Conservation (phyloP, 2,329 filamentous ascomycete species). For the Aspergillus niger region DNA sequence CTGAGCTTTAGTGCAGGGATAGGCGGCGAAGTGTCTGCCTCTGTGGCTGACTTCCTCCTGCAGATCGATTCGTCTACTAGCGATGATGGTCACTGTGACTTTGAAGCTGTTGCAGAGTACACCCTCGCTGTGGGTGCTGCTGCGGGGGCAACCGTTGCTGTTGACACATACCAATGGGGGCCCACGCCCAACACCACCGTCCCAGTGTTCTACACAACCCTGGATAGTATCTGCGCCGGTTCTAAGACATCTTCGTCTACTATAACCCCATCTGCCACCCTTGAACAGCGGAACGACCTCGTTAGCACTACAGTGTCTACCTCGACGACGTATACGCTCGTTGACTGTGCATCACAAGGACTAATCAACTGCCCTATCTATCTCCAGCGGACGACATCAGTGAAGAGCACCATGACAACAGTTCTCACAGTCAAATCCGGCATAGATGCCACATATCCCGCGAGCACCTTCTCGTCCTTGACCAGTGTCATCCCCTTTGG, state of each 20-base stretch:
- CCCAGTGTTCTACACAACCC: constrained; percentile 11
- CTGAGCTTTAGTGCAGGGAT: constrained; percentile 3
- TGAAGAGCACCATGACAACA: constrained; percentile 1
- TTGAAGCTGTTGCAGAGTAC: constrained; percentile 10
- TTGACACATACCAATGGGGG: constrained; percentile 11
- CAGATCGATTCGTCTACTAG: not conserved
- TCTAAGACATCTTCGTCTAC: not conserved
- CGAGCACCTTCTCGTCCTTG: constrained; percentile 1
- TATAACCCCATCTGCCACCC: not conserved
- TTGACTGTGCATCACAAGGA: not conserved
- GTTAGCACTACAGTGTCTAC: not conserved
- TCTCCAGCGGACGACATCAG: constrained; percentile 3
- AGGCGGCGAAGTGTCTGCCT: constrained; percentile 4
- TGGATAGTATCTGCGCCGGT: constrained; percentile 9
- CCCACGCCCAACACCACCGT: constrained; percentile 8
- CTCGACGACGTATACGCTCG: constrained; percentile 4
- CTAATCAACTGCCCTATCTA: constrained; percentile 5
- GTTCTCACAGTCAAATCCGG: constrained; percentile 4
- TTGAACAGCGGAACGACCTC: not conserved
- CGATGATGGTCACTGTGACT: not conserved
- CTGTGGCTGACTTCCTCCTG: constrained; percentile 9
- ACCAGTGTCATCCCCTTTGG: constrained; percentile 8
- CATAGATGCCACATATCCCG: not conserved
- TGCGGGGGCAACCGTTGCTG: constrained; percentile 10
- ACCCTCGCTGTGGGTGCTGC: constrained; percentile 11